Evolutionary conservation across 1,284 basidiomycete genomes (phyloP).

Genomic region (Fomitopsis pinicola): DNA sequence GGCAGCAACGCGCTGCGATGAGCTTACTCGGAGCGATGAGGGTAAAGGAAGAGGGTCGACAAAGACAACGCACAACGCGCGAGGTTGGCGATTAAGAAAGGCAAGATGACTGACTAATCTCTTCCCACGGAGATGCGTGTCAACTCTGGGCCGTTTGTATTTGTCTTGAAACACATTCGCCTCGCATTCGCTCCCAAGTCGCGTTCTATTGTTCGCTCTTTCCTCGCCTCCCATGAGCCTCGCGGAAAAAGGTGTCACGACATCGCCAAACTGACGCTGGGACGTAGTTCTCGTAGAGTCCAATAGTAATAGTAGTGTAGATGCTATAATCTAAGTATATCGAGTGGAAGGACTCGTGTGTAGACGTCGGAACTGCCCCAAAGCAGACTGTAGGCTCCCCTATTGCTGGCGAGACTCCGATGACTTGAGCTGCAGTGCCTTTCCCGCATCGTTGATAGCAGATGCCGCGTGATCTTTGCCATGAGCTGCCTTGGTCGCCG

Average conservation of each 20-base stretch:
- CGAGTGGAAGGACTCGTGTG: no score
- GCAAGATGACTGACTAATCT: slow-evolving; percentile 23
- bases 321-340: no score
- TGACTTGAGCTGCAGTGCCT: slow-evolving; percentile 11
- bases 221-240: not conserved
- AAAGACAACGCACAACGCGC: slow-evolving; percentile 23
- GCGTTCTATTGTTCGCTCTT: not conserved
- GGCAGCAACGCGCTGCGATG: slow-evolving; percentile 7
- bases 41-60: slow-evolving; percentile 29
- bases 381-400: not conserved
- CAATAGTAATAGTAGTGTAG: no score
- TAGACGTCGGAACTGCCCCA: not conserved
- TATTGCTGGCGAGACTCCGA: not conserved
- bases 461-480: slow-evolving; percentile 26
- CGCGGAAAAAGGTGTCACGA: no score
- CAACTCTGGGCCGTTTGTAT: slow-evolving; percentile 6
- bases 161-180: not conserved
- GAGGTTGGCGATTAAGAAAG: slow-evolving; percentile 25
- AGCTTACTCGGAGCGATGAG: slow-evolving; percentile 24
- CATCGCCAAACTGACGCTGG: no score
- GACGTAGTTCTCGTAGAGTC: no score
- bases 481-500: slow-evolving; percentile 30
- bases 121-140: slow-evolving; percentile 27
- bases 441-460: slow-evolving; percentile 16
- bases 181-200: not conserved